A percentile compares a stretch with the other conserved stretches of the same genome.
Evolutionary conservation across 2,329 filamentous ascomycete genomes (phyloP).

Genomic region (Leptographium galeiforme): DNA sequence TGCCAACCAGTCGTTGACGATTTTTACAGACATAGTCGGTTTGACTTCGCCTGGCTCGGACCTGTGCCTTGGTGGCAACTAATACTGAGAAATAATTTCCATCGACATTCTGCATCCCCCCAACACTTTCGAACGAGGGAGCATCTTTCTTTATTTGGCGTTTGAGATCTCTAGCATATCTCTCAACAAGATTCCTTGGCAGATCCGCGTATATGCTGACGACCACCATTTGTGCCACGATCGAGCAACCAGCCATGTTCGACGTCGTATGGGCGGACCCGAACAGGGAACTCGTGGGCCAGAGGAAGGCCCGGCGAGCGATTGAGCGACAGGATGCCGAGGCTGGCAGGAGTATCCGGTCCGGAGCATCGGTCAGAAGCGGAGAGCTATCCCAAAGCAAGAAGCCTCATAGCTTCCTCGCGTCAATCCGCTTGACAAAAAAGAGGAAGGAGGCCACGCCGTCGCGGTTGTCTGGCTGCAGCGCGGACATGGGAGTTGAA

Average conservation of each 20-base stretch:
- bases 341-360: conserved; percentile 15
- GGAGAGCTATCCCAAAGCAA: conserved; percentile 27
- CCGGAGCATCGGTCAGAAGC: conserved; percentile 29
- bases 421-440: conserved; percentile 18
- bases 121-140: neutral
- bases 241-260: conserved; percentile 31
- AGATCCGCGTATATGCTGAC: neutral
- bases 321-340: conserved; percentile 21
- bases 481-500: neutral
- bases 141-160: too few relatives aligned
- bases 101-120: neutral
- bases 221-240: neutral
- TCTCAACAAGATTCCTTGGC: too few relatives aligned
- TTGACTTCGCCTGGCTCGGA: neutral
- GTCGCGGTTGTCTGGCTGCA: conserved; percentile 1
- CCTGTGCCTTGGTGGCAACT: neutral
- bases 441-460: neutral
- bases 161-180: neutral
- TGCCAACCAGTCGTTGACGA: neutral
- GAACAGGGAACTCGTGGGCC: conserved; percentile 36
- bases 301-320: conserved; percentile 37
- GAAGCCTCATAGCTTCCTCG: conserved; percentile 30
- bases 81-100: neutral
- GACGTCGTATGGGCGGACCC: conserved; percentile 47
- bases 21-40: neutral